Conservation (phyloP, 495 filamentous ascomycete species). For the Parathielavia appendiculata region DNA sequence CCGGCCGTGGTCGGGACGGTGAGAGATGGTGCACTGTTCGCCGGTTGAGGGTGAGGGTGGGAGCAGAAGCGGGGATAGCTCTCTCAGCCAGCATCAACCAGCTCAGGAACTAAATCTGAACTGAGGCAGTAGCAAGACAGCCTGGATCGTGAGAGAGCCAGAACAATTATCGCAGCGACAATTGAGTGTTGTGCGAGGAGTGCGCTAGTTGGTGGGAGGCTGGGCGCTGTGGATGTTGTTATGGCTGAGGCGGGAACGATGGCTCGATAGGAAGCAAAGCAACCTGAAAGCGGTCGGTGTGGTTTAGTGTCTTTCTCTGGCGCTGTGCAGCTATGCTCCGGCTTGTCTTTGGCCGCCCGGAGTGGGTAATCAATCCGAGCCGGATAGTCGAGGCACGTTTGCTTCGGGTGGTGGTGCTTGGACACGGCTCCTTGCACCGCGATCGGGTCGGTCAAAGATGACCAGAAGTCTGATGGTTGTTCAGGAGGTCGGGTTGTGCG, state of each 20-base stretch:
- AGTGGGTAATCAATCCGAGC: not conserved
- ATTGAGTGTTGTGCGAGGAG: slow-evolving; percentile 13
- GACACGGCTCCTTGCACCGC: slow-evolving; percentile 1
- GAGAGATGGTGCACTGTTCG: not conserved
- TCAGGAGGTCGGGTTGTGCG: slow-evolving; percentile 22
- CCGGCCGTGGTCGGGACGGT: slow-evolving; percentile 8
- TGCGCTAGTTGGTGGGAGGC: not conserved
- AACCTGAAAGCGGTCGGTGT: not conserved
- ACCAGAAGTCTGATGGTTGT: slow-evolving; percentile 6
- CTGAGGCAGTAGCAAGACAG: not conserved
- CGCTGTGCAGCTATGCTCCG: not conserved
- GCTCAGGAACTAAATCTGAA: not conserved
- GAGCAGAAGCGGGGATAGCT: slow-evolving; percentile 7
- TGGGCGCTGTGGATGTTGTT: slow-evolving; percentile 2
- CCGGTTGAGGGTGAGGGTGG: not conserved
- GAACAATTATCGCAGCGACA: slow-evolving; percentile 4
- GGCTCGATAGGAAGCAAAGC: not conserved
- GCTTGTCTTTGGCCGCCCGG: slow-evolving; percentile 1
- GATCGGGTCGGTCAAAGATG: slow-evolving; percentile 9
- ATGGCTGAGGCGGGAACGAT: slow-evolving; percentile 10
- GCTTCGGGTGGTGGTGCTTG: not conserved
- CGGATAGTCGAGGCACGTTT: not conserved
- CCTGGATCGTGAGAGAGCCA: not conserved
- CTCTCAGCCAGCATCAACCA: slow-evolving; percentile 7
- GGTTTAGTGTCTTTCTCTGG: not conserved